These are phyloP conservation scores for Tulasnella sp. DNA, from an alignment of 768 basidiomycete species.

Conservation along the genomic window DNA sequence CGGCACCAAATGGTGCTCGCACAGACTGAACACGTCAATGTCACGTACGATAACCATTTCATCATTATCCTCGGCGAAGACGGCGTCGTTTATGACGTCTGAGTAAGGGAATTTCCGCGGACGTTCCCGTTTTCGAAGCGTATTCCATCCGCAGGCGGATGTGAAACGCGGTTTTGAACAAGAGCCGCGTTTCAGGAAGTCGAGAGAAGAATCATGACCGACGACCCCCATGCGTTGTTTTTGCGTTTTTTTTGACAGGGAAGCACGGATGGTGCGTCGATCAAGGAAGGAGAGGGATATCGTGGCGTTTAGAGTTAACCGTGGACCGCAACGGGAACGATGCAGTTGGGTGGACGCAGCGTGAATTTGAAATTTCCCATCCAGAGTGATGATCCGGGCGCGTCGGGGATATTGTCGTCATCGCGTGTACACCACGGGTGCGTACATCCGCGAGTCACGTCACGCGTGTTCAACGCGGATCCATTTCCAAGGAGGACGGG, in stretches of 20 bases:
- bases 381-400: not conserved
- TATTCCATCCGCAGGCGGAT: not conserved
- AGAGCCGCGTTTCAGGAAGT: not conserved
- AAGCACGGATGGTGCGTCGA: not conserved
- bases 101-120: constrained; percentile 1
- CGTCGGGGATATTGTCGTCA: not conserved
- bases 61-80: constrained; percentile 98
- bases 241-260: not conserved
- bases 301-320: constrained; percentile 31
- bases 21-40: constrained; percentile 95
- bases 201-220: not conserved
- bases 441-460: not conserved
- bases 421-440: not conserved
- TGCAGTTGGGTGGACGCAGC: not conserved
- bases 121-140: not conserved
- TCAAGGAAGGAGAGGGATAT: not conserved
- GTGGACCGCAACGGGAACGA: constrained; percentile 18
- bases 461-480: not conserved
- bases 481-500: not conserved
- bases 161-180: not conserved
- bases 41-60: constrained; percentile 99
- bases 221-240: not conserved
- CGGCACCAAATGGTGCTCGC: constrained; percentile 98
- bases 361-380: constrained; percentile 2
- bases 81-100: constrained; percentile 99